phyloP scores from a whole-genome alignment of 176 grass and related monocot species.

The barley (Hordeum vulgare) region DNA sequence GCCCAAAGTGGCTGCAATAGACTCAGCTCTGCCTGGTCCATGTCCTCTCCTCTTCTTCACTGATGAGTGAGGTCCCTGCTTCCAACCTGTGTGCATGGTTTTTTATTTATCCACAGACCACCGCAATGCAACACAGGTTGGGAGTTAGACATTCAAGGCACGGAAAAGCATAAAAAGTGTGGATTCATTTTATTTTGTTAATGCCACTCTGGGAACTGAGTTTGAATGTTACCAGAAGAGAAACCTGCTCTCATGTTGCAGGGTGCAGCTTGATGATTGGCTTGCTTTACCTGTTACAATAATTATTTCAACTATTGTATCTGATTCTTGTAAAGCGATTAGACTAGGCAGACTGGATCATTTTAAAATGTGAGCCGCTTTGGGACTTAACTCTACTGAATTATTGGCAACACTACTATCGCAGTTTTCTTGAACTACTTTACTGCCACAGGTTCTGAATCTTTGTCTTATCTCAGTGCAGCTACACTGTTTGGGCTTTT shows the following conservation, averaged over 20 bases:
- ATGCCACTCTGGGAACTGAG: background rate
- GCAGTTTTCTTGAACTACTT: constrained; percentile 19
- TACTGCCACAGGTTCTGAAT: constrained; percentile 12
- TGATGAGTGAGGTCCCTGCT: background rate
- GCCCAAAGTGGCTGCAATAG: background rate
- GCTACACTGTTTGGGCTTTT: constrained; percentile 77
- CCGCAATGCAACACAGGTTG: background rate
- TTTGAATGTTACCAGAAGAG: background rate
- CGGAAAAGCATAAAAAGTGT: background rate
- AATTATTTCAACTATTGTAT: constrained; percentile 4
- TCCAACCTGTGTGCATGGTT: background rate
- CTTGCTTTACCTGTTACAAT: constrained; percentile 17
- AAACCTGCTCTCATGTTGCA: constrained; percentile 18
- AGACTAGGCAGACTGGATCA: background rate
- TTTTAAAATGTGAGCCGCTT: constrained; percentile 11
- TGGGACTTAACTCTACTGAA: constrained; percentile 20
- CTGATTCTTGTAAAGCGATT: constrained; percentile 12
- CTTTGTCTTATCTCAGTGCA: constrained; percentile 33
- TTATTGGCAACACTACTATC: background rate
- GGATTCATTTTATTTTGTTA: constrained; percentile 2
- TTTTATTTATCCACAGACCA: background rate
- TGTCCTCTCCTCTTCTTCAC: background rate
- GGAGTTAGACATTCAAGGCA: background rate
- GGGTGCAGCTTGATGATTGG: background rate
- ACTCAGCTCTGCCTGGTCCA: background rate